phyloP scores from a whole-genome alignment of 2,329 filamentous ascomycete genomes.

The Ascochyta koolunga region DNA sequence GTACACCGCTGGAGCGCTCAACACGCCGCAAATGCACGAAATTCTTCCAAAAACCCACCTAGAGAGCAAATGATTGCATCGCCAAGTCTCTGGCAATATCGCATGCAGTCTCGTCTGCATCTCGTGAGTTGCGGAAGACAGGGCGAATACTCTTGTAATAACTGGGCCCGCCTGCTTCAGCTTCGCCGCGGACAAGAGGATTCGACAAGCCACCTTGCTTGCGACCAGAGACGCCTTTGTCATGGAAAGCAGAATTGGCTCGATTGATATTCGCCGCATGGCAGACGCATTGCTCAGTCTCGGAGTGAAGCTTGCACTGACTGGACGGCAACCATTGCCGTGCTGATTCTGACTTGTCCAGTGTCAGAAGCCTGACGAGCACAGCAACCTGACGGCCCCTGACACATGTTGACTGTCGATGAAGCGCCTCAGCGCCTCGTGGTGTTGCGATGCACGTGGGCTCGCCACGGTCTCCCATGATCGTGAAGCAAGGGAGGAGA shows the following conservation, averaged over 20 bases:
- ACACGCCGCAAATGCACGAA: conserved; percentile 13
- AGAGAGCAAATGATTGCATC: background rate
- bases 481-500: conserved; percentile 12
- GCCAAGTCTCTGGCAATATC: conserved; percentile 6
- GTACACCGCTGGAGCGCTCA: conserved; percentile 16
- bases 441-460: conserved; percentile 26
- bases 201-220: conserved; percentile 5
- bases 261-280: conserved; percentile 2
- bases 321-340: conserved; percentile 23
- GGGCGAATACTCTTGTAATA: conserved; percentile 8
- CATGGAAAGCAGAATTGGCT: conserved; percentile 3
- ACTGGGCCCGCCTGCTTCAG: background rate
- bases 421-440: conserved; percentile 18
- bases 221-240: conserved; percentile 13
- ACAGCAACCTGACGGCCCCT: conserved; percentile 2
- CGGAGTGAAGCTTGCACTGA: conserved; percentile 28
- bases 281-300: conserved; percentile 15
- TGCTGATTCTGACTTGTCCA: conserved; percentile 19
- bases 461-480: conserved; percentile 17
- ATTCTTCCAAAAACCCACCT: background rate
- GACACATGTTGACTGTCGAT: conserved; percentile 7
- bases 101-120: conserved; percentile 14
- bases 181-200: conserved; percentile 1
- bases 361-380: conserved; percentile 1
- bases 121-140: conserved; percentile 7